Evolutionary conservation across 2,329 filamentous ascomycete genomes (phyloP), one percentile per base, ranked within the genome.

Genomic region (Akanthomyces muscarius): DNA sequence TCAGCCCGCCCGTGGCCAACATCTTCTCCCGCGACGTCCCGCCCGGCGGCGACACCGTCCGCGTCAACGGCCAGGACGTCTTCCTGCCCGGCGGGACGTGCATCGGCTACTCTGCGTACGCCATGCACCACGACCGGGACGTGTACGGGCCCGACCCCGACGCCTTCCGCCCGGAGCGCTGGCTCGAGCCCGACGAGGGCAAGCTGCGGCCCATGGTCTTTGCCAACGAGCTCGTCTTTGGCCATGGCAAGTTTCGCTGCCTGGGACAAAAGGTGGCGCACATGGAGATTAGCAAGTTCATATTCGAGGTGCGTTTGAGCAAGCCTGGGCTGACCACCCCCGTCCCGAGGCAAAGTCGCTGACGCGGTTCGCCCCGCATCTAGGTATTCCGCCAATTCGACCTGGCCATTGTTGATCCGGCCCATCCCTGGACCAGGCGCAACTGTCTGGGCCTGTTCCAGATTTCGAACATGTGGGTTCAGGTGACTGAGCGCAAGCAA

Each of bases 391-490:
- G 71, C 0, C 65, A 71, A 21, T 73, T 74, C 55, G 71, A 74
- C 5, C 25, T 74, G 48, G 69, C 71, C 0, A 52, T 70, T 0
- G 55, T 72, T 13, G 65, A 72, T 38, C 70, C 72, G 3, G 64
- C 64, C 1, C 55, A 61, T 1, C 72, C 72, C 0, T 74, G 72
- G 72, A 65, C 66, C 8, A 63, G 68, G 4, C 47, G 64, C 7
- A 71, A 74, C 28, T 63, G 57, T 6, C 59, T 72, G 11, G 73
- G 73, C 2, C 53, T 74, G 10, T 73, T 73, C 47, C 58, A 68
- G 2, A 72, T 73, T 30, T 71, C 69, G 0, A 70, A 73, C 30
- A 73, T 74, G 71, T 73, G 71, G 72, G 69, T 74, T 33, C 71
- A 74, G 47, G 68, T 73, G 5, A 71, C 41, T 25, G 51, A 51